Conservation (phyloP, 192 early-diverging fungal genomes). For the Backusella macrospora region DNA sequence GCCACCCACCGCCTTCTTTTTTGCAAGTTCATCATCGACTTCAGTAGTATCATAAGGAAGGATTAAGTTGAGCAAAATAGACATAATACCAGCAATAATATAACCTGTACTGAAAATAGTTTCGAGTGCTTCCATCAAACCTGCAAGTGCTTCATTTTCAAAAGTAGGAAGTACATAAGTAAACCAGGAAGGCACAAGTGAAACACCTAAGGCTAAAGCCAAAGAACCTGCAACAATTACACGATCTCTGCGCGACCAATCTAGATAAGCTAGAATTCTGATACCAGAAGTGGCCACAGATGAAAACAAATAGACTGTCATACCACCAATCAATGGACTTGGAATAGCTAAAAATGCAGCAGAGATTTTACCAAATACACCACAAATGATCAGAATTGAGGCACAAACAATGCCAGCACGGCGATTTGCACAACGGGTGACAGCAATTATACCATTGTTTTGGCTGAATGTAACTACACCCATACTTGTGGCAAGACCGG, state of each 20-base stretch:
- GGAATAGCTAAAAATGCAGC: conserved; percentile 52
- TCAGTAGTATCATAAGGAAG: conserved; percentile 35
- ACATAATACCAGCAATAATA: conserved; percentile 47
- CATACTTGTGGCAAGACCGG: conserved; percentile 51
- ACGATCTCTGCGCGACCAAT: conserved; percentile 59
- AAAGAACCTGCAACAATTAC: conserved; percentile 54
- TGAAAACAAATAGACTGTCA: conserved; percentile 58
- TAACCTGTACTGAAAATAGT: conserved; percentile 53
- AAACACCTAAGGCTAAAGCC: conserved; percentile 52
- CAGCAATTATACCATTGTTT: conserved; percentile 61
- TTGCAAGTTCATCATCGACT: conserved; percentile 3
- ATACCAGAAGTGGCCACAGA: conserved; percentile 62
- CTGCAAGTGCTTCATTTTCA: conserved; percentile 41
- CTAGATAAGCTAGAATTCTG: conserved; percentile 52
- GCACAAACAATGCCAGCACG: conserved; percentile 59
- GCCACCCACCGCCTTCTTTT: not conserved
- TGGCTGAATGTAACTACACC: conserved; percentile 60
- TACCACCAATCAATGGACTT: conserved; percentile 56
- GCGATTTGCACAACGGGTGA: conserved; percentile 59
- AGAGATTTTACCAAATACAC: conserved; percentile 57
- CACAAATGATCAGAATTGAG: conserved; percentile 53
- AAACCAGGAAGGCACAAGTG: conserved; percentile 54
- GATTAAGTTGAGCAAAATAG: conserved; percentile 46
- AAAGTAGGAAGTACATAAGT: conserved; percentile 47
- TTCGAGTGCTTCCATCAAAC: conserved; percentile 48